Base-by-base conservation (phyloP, 2,329 filamentous ascomycete species). In the Sclerotiophoma versabilis region DNA sequence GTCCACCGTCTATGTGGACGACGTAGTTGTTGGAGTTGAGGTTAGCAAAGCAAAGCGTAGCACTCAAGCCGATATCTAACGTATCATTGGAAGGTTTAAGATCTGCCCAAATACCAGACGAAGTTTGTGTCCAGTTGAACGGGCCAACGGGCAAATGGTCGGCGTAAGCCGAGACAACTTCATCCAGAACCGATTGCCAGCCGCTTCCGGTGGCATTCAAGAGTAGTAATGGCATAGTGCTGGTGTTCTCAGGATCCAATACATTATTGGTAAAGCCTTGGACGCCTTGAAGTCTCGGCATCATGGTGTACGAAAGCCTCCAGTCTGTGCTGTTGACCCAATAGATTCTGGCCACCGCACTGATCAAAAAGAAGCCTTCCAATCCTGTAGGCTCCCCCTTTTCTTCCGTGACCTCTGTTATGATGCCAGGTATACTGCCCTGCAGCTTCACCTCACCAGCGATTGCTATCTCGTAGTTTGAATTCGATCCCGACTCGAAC, bases 31-130 rank as follows among this genome's bases (percentile, higher is more conserved):
- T 36, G 17, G 20, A 20, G n/a, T 38, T 30, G 4, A 41, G 15
- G 26, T 22, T 39, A 11, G 32, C 15, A 23, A 54, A 54, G 37
- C 50, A 54, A 15, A 54, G 20, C 10, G 42, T 43, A 1, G 43
- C 43, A 30, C 36, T 41, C 10, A 54, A 5, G 19, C 36, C 50
- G 15, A 47, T 33, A 12, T 46, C 43, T 2, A 30, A 3, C 2
- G 49, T 44, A 2, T 23, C 4, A 4, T 46, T 38, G 34, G 23
- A 20, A 10, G 49, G 15, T 22, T 12, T 32, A 3, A 46, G 14
- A 11, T 39, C 27, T 11, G 41, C 27, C 41, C 49, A 52, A 17
- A 39, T 8, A 2, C 49, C 41, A 5, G 20, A 39, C 1, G 49
- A 15, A 1, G 14, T 32, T 20, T 52, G 26, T 8, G 15, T 46